Evolutionary conservation across 1,139 yeast genomes (phyloP).

Genomic region (Sugiyamaella sp.): DNA sequence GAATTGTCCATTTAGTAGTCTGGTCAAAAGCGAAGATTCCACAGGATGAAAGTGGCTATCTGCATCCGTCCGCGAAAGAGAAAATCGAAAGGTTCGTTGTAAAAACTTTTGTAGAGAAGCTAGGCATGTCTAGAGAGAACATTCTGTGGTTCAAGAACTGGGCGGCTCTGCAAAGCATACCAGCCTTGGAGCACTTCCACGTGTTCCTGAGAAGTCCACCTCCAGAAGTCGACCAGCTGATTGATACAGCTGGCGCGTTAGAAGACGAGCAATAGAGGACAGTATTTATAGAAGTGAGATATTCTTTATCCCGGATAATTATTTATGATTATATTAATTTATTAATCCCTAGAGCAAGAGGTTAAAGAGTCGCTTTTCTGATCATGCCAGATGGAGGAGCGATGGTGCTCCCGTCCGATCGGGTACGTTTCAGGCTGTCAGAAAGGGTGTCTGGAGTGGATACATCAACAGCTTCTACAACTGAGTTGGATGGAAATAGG

Average conservation of each 20-base stretch:
- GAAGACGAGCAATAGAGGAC: neutral
- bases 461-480: neutral
- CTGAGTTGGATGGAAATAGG: neutral
- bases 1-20: slow-evolving; percentile 46
- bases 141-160: slow-evolving; percentile 48
- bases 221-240: slow-evolving; percentile 28
- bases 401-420: neutral
- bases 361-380: neutral
- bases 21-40: slow-evolving; percentile 46
- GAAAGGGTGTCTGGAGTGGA: neutral
- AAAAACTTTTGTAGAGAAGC: slow-evolving; percentile 34
- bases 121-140: slow-evolving; percentile 33
- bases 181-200: slow-evolving; percentile 47
- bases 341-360: neutral
- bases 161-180: slow-evolving; percentile 45
- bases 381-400: neutral
- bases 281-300: neutral
- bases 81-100: slow-evolving; percentile 39
- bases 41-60: slow-evolving; percentile 34
- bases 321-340: neutral
- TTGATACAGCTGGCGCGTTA: slow-evolving; percentile 31
- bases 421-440: neutral
- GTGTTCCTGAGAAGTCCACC: slow-evolving; percentile 40
- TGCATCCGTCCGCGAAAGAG: slow-evolving; percentile 34
- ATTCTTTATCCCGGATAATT: neutral